Evolutionary conservation across 495 filamentous ascomycete species (phyloP).

Genomic region (Penicillium parvum): DNA sequence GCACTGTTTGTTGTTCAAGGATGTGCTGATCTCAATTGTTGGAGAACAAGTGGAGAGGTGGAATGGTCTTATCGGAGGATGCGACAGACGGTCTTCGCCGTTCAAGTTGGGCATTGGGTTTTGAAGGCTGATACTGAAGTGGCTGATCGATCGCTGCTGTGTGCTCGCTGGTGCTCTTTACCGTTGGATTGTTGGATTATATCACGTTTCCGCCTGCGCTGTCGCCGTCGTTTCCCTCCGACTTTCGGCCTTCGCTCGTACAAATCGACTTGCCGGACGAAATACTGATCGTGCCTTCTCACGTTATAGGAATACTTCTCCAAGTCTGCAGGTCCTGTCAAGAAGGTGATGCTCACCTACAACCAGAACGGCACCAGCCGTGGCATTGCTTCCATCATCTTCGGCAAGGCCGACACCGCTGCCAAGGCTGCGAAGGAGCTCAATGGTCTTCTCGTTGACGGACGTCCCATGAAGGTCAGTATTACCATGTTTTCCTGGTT

Average conservation of each 20-base stretch:
- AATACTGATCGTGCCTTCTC: conserved; percentile 39
- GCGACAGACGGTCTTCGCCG: too few species aligned
- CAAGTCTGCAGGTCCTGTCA: conserved; percentile 83
- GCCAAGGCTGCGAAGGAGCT: conserved; percentile 74
- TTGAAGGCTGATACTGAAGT: neutral
- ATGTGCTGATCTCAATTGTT: conserved; percentile 10
- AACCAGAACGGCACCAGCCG: conserved; percentile 87
- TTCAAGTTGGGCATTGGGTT: neutral
- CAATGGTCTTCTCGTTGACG: conserved; percentile 85
- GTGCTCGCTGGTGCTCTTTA: conserved; percentile 66
- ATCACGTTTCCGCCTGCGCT: conserved; percentile 21
- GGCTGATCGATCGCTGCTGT: conserved; percentile 45
- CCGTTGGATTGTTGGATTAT: conserved; percentile 25
- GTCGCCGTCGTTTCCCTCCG: conserved; percentile 24
- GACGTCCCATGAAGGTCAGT: conserved; percentile 81
- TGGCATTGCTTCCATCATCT: conserved; percentile 78
- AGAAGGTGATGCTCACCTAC: conserved; percentile 82
- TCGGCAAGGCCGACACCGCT: conserved; percentile 71
- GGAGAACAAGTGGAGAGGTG: conserved; percentile 5
- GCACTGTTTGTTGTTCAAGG: conserved; percentile 11
- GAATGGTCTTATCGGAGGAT: neutral
- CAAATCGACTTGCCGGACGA: conserved; percentile 21
- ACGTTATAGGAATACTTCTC: conserved; percentile 88
- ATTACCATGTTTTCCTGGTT: neutral
- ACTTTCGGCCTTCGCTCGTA: conserved; percentile 18